phyloP scores from a whole-genome alignment of 179 eudicot species.

The Heliamphora pulchella region DNA sequence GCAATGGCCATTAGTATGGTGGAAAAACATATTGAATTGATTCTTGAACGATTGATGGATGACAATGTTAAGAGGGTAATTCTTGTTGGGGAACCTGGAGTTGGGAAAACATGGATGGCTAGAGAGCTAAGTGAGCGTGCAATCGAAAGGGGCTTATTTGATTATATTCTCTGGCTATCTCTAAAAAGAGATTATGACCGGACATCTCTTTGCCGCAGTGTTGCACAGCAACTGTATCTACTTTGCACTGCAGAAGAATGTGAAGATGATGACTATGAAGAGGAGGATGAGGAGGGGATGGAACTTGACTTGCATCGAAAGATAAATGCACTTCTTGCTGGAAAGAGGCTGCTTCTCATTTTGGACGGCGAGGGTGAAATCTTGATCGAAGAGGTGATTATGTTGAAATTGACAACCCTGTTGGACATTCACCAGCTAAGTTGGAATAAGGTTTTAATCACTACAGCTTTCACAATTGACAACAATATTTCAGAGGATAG shows the following conservation, averaged over 20 bases:
- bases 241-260: conserved; percentile 7
- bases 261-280: conserved; percentile 15
- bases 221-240: conserved; percentile 18
- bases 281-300: background rate
- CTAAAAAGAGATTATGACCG: conserved; percentile 13
- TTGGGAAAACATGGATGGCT: conserved; percentile 34
- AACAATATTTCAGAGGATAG: background rate
- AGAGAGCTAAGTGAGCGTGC: conserved; percentile 18
- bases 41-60: conserved; percentile 4
- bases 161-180: conserved; percentile 23
- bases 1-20: conserved; percentile 5
- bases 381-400: background rate
- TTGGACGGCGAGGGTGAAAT: conserved; percentile 18
- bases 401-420: background rate
- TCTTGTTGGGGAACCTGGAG: conserved; percentile 21
- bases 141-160: background rate
- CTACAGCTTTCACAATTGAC: background rate
- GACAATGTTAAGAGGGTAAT: background rate
- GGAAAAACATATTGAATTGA: background rate
- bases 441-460: conserved; percentile 16
- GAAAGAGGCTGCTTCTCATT: conserved; percentile 18
- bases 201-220: conserved; percentile 7
- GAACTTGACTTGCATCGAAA: background rate
- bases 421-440: background rate
- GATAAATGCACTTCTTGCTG: background rate